These are phyloP conservation scores for Byssothecium circinans DNA, from an alignment of 2,329 filamentous ascomycete species.

Conservation along the genomic window DNA sequence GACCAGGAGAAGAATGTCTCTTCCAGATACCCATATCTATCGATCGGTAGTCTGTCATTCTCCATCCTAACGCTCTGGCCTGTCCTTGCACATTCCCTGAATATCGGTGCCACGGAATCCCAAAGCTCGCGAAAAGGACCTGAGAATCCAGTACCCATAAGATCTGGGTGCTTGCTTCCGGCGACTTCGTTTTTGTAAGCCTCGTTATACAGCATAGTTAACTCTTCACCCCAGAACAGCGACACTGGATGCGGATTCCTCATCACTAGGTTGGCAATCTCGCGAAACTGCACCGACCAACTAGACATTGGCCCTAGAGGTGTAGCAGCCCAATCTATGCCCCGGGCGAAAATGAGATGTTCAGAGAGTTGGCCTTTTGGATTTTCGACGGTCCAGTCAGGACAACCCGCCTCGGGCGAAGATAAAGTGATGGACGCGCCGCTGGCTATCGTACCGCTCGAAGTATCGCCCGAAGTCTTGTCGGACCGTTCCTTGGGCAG, in stretches of 20 bases:
- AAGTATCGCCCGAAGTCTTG: constrained; percentile 14
- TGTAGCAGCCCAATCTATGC: constrained; percentile 52
- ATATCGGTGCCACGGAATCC: constrained; percentile 39
- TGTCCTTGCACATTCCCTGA: constrained; percentile 32
- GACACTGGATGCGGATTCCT: constrained; percentile 33
- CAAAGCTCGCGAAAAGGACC: constrained; percentile 45
- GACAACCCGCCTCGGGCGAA: constrained; percentile 22
- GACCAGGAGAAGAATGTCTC: constrained; percentile 50
- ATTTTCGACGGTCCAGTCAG: constrained; percentile 30
- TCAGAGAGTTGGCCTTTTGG: constrained; percentile 32
- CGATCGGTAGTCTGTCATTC: constrained; percentile 34
- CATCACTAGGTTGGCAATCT: constrained; percentile 39
- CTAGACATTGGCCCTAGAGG: constrained; percentile 51
- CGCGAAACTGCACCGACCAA: constrained; percentile 54
- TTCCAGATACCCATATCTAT: constrained; percentile 30
- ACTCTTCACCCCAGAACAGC: constrained; percentile 48
- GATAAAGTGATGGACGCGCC: constrained; percentile 25
- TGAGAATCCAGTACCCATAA: constrained; percentile 37
- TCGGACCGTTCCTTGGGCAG: constrained; percentile 3
- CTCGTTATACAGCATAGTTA: constrained; percentile 46
- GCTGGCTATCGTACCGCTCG: constrained; percentile 19
- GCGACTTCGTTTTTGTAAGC: constrained; percentile 39
- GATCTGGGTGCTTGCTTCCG: constrained; percentile 32
- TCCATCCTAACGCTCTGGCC: constrained; percentile 30
- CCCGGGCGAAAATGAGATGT: constrained; percentile 43